Evolutionary conservation across 768 basidiomycete genomes (phyloP).

Genomic region (Heimioporus sp.): DNA sequence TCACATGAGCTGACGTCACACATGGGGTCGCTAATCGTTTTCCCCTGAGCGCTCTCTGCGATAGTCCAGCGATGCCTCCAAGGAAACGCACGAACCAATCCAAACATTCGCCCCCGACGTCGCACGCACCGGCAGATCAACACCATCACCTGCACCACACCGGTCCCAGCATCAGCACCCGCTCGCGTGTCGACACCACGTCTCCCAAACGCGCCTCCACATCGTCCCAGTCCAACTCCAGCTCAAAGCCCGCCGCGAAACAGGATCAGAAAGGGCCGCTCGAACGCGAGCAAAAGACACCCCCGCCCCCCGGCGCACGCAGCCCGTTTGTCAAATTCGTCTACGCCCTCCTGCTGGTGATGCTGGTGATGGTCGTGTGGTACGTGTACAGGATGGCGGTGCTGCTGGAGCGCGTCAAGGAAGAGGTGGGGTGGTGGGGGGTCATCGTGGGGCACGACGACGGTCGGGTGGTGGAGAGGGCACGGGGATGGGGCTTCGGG

Average conservation of each 20-base stretch:
- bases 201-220: conserved; percentile 1
- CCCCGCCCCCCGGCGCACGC: conserved; percentile 2
- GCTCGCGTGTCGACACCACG: not conserved
- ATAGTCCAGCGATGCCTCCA: conserved; percentile 13
- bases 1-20: conserved; percentile 22
- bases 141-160: conserved; percentile 17
- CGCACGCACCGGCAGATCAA: conserved; percentile 8
- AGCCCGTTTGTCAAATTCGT: conserved; percentile 38
- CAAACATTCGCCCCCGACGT: conserved; percentile 3
- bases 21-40: not conserved
- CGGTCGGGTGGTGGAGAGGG: not conserved
- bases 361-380: conserved; percentile 44
- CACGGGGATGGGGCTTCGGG: conserved; percentile 7
- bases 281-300: conserved; percentile 3
- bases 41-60: not conserved
- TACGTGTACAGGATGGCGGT: conserved; percentile 48
- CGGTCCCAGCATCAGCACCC: conserved; percentile 15
- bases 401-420: conserved; percentile 44
- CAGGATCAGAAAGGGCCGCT: not conserved
- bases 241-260: too few relatives aligned
- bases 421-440: conserved; percentile 61
- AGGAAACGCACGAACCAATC: conserved; percentile 16
- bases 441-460: conserved; percentile 5
- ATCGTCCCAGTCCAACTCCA: not conserved
- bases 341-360: conserved; percentile 44